Base-by-base conservation (phyloP, 2,329 filamentous ascomycete genomes). In the Fusarium veterinarium region DNA sequence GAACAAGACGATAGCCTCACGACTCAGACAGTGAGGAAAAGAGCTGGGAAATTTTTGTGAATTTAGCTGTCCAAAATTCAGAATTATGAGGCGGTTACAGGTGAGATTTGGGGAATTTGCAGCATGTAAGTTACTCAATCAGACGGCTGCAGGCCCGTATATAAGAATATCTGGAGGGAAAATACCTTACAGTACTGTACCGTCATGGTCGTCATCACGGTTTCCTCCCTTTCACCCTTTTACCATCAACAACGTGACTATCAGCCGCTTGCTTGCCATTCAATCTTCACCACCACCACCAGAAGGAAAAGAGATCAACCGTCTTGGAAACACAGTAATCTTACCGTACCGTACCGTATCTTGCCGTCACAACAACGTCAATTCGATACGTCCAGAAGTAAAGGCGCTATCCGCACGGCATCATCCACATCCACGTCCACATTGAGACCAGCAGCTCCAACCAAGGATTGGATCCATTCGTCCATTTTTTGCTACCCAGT, bases 281-380 rank as follows among this genome's bases (percentile, higher is more conserved):
- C 46, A 49, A 19, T 33, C n/a, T 52, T 42, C 35, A 64, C 42
- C 49, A 65, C 53, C 28, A 71, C 57, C 41, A 38, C 17, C 59
- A 25, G 45, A 20, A 62, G 30, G 31, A 33, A 53, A 25, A 38
- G 31, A 42, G 46, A 44, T 25, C 52, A 37, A 40, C 48, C 33
- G 52, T 53, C 51, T 44, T 51, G 53, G 48, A 30, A 48, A 33
- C 46, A 42, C 46, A 41, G 44, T 44, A 33, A n/a, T n/a, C 35
- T 31, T 44, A 60, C 60, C 40, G 45, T 33, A 33, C 30, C 25
- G 30, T 42, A 35, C 57, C 52, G 44, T 63, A 55, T 60, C 25
- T 67, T 71, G 59, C 71, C 63, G 63, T 73, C 71, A 71, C 60
- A 44, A 55, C 44, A 68, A 62, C 71, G 60, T 66, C 60, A 70